A percentile compares a stretch with the other conserved stretches of the same genome.
phyloP scores from a whole-genome alignment of 1,284 basidiomycete genomes.

The Phellinidium pouzarii region DNA sequence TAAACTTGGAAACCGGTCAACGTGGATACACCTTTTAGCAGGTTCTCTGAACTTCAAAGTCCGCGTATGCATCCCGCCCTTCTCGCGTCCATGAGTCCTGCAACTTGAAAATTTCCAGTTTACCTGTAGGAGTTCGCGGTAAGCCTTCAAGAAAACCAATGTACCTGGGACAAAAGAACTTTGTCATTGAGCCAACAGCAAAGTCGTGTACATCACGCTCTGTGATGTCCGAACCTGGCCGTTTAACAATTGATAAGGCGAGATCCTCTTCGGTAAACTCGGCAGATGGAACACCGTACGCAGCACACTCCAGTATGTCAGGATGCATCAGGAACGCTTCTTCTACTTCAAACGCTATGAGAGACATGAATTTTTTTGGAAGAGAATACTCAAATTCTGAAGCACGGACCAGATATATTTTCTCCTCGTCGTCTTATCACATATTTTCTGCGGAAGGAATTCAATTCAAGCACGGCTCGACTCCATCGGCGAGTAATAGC shows the following conservation, averaged over 20 bases:
- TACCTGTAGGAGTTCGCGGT: slow-evolving; percentile 8
- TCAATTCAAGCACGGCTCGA: background rate
- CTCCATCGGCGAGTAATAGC: background rate
- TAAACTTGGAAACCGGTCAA: background rate
- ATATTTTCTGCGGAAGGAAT: background rate
- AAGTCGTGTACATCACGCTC: slow-evolving; percentile 5
- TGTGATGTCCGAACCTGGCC: background rate
- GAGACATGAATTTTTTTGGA: no score
- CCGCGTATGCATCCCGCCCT: background rate
- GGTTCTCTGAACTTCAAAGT: slow-evolving; percentile 6
- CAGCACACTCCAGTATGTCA: slow-evolving; percentile 13
- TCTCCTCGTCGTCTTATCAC: slow-evolving; percentile 12
- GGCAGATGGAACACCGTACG: slow-evolving; percentile 10
- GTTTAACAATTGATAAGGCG: slow-evolving; percentile 3
- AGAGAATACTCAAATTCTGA: no score
- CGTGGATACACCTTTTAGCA: no score
- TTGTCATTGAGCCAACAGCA: slow-evolving; percentile 2
- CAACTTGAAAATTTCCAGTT: slow-evolving; percentile 10
- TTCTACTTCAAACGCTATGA: slow-evolving; percentile 13
- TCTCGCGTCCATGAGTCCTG: slow-evolving; percentile 10
- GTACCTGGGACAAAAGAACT: slow-evolving; percentile 5
- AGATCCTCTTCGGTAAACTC: slow-evolving; percentile 14
- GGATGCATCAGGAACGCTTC: slow-evolving; percentile 10
- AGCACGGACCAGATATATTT: slow-evolving; percentile 11
- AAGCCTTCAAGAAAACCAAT: slow-evolving; percentile 6